Conservation (phyloP, 2,329 filamentous ascomycete genomes). For the Trichoderma afroharzianum region DNA sequence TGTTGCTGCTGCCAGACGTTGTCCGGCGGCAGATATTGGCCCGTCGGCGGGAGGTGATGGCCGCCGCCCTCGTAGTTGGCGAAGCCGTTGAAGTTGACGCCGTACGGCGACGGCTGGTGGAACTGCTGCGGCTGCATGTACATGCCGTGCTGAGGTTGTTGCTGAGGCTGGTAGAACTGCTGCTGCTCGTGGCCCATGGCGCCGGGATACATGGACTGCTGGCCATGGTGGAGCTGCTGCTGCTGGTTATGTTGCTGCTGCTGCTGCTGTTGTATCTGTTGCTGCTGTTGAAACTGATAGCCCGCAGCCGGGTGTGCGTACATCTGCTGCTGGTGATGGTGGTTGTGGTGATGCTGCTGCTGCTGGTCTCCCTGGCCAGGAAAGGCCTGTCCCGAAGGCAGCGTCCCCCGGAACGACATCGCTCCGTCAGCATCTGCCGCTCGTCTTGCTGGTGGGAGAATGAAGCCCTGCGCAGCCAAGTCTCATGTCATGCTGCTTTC, state of each 20-base stretch:
- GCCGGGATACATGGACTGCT: conserved; percentile 20
- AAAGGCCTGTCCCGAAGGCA: conserved; percentile 40
- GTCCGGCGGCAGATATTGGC: conserved; percentile 11
- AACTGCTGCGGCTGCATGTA: conserved; percentile 25
- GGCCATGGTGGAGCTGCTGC: conserved; percentile 23
- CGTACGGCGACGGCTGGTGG: conserved; percentile 19
- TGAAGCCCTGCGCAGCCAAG: conserved; percentile 9
- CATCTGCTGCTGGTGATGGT: background rate
- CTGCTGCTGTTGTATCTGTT: conserved; percentile 19
- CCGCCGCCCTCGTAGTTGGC: conserved; percentile 18
- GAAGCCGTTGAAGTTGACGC: conserved; percentile 11
- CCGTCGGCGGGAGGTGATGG: conserved; percentile 17
- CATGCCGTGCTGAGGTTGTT: conserved; percentile 20
- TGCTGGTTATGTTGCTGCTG: conserved; percentile 20
- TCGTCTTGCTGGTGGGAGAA: conserved; percentile 16
- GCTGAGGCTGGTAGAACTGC: conserved; percentile 24
- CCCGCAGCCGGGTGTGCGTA: background rate
- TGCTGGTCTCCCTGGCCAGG: conserved; percentile 34
- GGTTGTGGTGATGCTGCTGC: conserved; percentile 26
- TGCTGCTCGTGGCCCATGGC: conserved; percentile 23
- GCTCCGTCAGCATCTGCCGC: conserved; percentile 20
- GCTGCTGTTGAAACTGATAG: conserved; percentile 22
- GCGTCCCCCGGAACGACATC: conserved; percentile 36
- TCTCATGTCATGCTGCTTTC: conserved; percentile 19
- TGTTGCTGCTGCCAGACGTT: conserved; percentile 16